These are phyloP conservation scores for Mortierella claussenii DNA, from an alignment of 192 early-diverging fungal genomes.

Conservation along the genomic window DNA sequence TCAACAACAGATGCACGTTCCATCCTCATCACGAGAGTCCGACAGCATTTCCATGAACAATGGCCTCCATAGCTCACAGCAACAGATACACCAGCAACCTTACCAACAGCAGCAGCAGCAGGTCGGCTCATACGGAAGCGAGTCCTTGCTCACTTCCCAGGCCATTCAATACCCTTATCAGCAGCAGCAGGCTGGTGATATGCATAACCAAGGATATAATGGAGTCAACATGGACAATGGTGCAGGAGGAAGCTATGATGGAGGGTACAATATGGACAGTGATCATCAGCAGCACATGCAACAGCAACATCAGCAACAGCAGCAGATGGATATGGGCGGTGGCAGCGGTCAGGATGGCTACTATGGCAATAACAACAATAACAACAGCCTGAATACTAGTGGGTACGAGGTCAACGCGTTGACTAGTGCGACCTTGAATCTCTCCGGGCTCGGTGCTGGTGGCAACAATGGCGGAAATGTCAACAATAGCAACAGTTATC, in stretches of 20 bases:
- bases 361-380: constrained; percentile 7
- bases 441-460: neutral
- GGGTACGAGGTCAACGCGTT: constrained; percentile 3
- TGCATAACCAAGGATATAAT: constrained; percentile 11
- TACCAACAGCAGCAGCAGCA: constrained; percentile 17
- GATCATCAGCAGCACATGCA: constrained; percentile 15
- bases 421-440: constrained; percentile 5
- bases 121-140: constrained; percentile 18
- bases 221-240: constrained; percentile 10
- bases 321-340: constrained; percentile 11
- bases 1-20: constrained; percentile 18
- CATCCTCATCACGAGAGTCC: constrained; percentile 6
- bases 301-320: constrained; percentile 11
- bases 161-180: constrained; percentile 18
- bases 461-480: neutral
- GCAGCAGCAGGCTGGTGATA: constrained; percentile 7
- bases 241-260: constrained; percentile 11
- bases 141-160: constrained; percentile 26
- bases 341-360: constrained; percentile 1
- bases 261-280: constrained; percentile 28
- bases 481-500: constrained; percentile 10
- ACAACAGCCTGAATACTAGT: neutral
- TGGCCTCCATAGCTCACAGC: constrained; percentile 7
- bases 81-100: constrained; percentile 14
- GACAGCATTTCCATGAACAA: constrained; percentile 17